phyloP scores from a whole-genome alignment of 2,329 filamentous ascomycete species.

The Fusarium tjaetaba region DNA sequence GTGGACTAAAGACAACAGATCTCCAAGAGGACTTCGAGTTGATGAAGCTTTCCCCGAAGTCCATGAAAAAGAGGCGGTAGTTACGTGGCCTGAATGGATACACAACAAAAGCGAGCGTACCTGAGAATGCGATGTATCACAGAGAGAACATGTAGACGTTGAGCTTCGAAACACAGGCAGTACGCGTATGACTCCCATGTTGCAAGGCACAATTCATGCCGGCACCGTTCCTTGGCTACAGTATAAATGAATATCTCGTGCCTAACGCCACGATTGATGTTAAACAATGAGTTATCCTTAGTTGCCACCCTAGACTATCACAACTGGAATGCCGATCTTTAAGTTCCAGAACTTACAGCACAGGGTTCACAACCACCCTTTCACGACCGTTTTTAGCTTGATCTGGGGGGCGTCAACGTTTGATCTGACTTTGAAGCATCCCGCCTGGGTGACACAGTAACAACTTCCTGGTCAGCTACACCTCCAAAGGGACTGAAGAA shows the following conservation, averaged over 20 bases:
- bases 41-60: neutral
- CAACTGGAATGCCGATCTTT: neutral
- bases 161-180: neutral
- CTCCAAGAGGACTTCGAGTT: neutral
- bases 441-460: neutral
- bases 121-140: neutral
- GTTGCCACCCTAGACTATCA: slow-evolving; percentile 6
- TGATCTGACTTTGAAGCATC: neutral
- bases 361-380: neutral
- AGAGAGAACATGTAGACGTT: neutral
- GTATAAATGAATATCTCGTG: neutral
- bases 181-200: neutral
- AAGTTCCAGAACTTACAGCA: neutral
- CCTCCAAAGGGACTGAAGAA: neutral
- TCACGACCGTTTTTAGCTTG: neutral
- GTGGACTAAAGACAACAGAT: neutral
- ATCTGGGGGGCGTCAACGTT: neutral
- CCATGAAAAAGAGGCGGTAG: neutral
- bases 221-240: neutral
- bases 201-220: neutral
- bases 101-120: neutral
- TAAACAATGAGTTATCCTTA: slow-evolving; percentile 2
- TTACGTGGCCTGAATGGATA: neutral
- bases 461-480: neutral
- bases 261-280: slow-evolving; percentile 1